Evolutionary conservation across 2,329 filamentous ascomycete species (phyloP), one percentile per base, ranked within the genome.

Genomic region (Apiospora kogelbergensis): DNA sequence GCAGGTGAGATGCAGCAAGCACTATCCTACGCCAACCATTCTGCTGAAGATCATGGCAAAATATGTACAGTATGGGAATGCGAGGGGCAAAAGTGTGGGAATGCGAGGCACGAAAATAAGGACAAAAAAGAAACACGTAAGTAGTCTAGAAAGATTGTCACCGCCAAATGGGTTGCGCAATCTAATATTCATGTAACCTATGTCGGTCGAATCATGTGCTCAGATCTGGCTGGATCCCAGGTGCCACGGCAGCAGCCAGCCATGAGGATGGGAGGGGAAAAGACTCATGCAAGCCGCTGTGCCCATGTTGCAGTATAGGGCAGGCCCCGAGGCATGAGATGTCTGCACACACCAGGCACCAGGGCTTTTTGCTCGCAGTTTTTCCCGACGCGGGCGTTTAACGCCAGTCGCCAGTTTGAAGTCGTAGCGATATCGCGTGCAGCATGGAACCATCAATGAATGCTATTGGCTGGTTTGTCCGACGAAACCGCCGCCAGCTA

Each of bases 71-170:
- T n/a, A 60, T 60, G 26, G 48, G 26, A 57, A 57, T 57, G 53
- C 53, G 53, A 60, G 53, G 53, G 10, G 53, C 53, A 60, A n/a
- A 60, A 60, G 17, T 60, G 53, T 60, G 53, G 53, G 17, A 60
- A 37, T 60, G 53, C 53, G 53, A 60, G 53, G 53, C 26, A 60
- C 53, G 53, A 60, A 37, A n/a, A 42, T 42, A 42, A n/a, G 17
- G 17, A n/a, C 17, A 6, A n/a, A 45, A 30, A 22, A 37, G 17
- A 60, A 13, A 33, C 48, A 33, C 33, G 30, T 4, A 33, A n/a
- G 17, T 33, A n/a, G 53, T 9, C 37, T 60, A 20, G 40, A 42
- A 42, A 13, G 53, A 60, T 37, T 20, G 53, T 37, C 53, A 20
- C 30, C 53, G 15, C 7, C 3, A n/a, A 37, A 33, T n/a, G 30